Base-by-base conservation (phyloP, 192 early-diverging fungal genomes). In the Chytriomyces sp. region DNA sequence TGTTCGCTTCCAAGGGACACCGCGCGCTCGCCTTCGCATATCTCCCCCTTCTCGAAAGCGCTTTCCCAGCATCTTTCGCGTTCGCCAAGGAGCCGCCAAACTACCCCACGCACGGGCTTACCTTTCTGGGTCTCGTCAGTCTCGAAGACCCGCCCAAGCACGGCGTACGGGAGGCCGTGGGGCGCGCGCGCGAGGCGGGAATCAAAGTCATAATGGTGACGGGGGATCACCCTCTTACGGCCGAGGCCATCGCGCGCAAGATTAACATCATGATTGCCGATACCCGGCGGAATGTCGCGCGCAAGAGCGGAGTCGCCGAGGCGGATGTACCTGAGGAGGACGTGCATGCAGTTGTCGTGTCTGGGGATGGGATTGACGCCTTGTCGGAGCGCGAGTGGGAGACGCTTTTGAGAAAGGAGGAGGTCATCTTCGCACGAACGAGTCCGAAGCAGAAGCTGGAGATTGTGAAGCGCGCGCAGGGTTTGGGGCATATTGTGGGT, bases 131-230 rank as follows among this genome's bases (percentile, higher is more conserved):
- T 19, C 78, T 98, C 36, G 83, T 88, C 6, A 90, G 90, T 28
- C 82, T 98, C 2, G 93, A 96, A 74, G 96, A 96, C 77, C 96
- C 96, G 68, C 96, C 96, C 61, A 96, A 96, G 78, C 89, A 94
- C 57, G 96, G 93, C 52, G 95, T 98, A 19, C 90, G 91, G 72
- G 91, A 95, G 75, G 94, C 94, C 25, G 91, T 98, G 69, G 91
- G 91, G 19, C 80, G 86, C 19, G 92, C 93, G 73, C 88, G 92
- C 49, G 70, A 72, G 14, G 96, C 96, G 1, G 96, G 96, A 56
- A 94, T 98, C 75, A 90, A 92, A 74, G 93, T 96, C 30, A 87
- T 97, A 73, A 96, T 98, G 94, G 89, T 98, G 14, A 98, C 96
- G 26, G 96, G 94, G 73, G 96, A 98, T 81, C 92, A 95, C 75